Evolutionary conservation across 2,329 filamentous ascomycete genomes (phyloP), one percentile per base, ranked within the genome.

Genomic region (Cercospora zeae-maydis): DNA sequence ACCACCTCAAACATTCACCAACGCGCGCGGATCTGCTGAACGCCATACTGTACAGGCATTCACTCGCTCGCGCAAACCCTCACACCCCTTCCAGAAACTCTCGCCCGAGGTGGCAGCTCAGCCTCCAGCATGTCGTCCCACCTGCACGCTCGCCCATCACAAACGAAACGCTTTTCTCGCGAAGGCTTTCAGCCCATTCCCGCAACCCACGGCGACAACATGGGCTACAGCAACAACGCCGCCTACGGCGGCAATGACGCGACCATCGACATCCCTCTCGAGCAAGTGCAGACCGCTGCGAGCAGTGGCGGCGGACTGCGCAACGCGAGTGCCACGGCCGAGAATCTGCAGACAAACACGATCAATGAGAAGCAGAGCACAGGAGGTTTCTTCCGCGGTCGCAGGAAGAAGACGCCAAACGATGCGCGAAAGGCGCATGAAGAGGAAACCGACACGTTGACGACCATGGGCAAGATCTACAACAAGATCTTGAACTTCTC

Each of bases 251-350:
- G 47, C 45, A 77, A 80, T 66, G 83, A 85, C 69, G 81, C 80
- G 47, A 85, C 83, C 27, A 84, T 84, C 69, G 82, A 87, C 68
- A 88, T 88, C 58, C 86, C 86, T 7, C 78, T 88, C 66, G 81
- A 84, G 67, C 80, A 79, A 53, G 82, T 86, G 42, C 75, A 79
- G 66, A 83, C 80, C 61, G 78, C 79, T 64, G 62, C 64, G 9
- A 76, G 78, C 57, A 78, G 79, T 63, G 79, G 78, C 39, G 77
- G 76, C 45, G 78, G 70, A 9, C 63, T 70, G 8, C 66, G 80
- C 51, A 79, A 78, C 60, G 75, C 76, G 47, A 71, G 71, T 33
- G 70, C 71, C 63, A 75, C 73, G 19, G 72, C 75, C 9, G 76
- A 77, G 6, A 66, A 59, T 54, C 52, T 63, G 21, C 63, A 61